Evolutionary conservation across 2,329 filamentous ascomycete species (phyloP).

Genomic region (Graphilbum ipis-grandicollis): DNA sequence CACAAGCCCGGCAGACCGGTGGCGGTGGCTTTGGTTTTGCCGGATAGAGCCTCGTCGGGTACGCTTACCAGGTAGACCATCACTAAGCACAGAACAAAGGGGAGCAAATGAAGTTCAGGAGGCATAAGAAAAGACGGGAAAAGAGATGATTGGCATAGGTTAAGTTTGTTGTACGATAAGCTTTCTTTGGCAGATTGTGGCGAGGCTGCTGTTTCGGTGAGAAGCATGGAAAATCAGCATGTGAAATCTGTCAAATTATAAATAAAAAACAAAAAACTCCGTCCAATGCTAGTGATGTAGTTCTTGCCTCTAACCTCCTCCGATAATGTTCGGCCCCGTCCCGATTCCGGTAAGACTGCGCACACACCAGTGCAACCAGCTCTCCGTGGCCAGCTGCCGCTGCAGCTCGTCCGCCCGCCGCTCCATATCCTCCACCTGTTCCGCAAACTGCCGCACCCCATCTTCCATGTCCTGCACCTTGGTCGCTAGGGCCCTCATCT

Average conservation of each 20-base stretch:
- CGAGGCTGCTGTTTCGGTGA: too few species aligned
- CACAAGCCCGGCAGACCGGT: conserved; percentile 45
- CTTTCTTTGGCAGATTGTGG: too few species aligned
- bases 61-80: too few species aligned
- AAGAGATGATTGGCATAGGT: too few species aligned
- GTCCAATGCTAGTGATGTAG: neutral
- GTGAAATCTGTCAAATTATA: neutral
- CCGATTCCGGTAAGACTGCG: conserved; percentile 43
- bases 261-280: neutral
- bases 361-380: conserved; percentile 47
- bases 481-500: conserved; percentile 61
- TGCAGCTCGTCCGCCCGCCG: conserved; percentile 44
- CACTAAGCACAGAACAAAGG: too few species aligned
- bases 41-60: conserved; percentile 1
- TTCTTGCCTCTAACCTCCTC: neutral
- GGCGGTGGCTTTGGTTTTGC: conserved; percentile 21
- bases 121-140: too few species aligned
- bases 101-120: too few species aligned
- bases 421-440: conserved; percentile 58
- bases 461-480: conserved; percentile 81
- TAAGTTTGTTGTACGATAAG: too few species aligned
- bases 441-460: conserved; percentile 62
- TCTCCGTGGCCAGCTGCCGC: conserved; percentile 42
- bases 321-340: conserved; percentile 38
- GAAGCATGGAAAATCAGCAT: too few species aligned